These are phyloP conservation scores for Sapria himalayana DNA, from an alignment of 345 rosid genomes.

Conservation along the genomic window DNA sequence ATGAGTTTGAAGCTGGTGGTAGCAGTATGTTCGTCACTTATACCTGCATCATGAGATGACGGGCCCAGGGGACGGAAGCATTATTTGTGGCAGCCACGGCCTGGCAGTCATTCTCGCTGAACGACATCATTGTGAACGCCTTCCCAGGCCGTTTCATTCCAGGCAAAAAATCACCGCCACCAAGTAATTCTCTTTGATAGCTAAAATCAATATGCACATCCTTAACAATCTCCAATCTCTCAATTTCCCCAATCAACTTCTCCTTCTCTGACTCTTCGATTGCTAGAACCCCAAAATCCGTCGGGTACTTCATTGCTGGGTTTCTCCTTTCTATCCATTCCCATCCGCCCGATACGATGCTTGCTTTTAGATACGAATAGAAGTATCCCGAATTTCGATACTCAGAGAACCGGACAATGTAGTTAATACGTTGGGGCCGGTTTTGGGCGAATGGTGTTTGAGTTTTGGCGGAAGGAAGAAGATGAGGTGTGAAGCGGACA, in stretches of 20 bases:
- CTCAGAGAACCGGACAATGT: slow-evolving; percentile 61
- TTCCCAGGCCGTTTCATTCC: slow-evolving; percentile 75
- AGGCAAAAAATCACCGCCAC: slow-evolving; percentile 25
- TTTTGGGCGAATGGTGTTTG: slow-evolving; percentile 10
- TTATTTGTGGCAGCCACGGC: slow-evolving; percentile 24
- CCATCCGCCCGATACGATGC: slow-evolving; percentile 44
- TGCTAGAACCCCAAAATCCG: slow-evolving; percentile 63
- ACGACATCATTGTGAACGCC: slow-evolving; percentile 73
- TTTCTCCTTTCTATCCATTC: slow-evolving; percentile 69
- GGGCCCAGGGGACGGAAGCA: slow-evolving; percentile 48
- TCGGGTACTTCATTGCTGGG: slow-evolving; percentile 51
- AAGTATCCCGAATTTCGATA: slow-evolving; percentile 36
- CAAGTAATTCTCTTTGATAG: slow-evolving; percentile 48
- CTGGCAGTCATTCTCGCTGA: slow-evolving; percentile 22
- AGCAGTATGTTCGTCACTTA: no score
- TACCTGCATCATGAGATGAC: slow-evolving; percentile 62
- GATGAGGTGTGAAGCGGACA: slow-evolving; percentile 6
- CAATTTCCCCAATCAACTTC: slow-evolving; percentile 34
- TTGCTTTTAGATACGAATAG: slow-evolving; percentile 34
- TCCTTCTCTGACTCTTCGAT: slow-evolving; percentile 31
- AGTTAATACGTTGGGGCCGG: slow-evolving; percentile 12
- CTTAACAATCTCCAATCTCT: slow-evolving; percentile 37
- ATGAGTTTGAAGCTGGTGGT: no score
- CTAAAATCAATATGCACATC: slow-evolving; percentile 54
- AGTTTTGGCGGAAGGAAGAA: slow-evolving; percentile 6